A percentile compares a stretch with the other conserved stretches of the same genome.
Conservation (phyloP, 257 asterid species). For the Ilex asprella region DNA sequence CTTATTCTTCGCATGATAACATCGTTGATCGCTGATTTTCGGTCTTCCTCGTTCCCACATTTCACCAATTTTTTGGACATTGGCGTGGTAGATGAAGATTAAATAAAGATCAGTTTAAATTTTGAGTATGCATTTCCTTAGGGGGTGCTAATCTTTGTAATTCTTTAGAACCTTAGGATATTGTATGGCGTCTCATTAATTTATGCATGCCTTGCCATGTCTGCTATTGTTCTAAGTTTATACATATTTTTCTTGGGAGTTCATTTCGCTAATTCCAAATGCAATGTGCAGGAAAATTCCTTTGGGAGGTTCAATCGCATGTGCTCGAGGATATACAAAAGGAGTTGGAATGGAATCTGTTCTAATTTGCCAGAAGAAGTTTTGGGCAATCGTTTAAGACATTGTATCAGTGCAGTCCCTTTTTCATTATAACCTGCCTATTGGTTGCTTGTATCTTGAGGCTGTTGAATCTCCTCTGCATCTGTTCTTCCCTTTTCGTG, state of each 20-base stretch:
- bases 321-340: constrained; percentile 53
- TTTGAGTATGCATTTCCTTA: no score
- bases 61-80: no score
- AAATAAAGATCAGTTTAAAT: no score
- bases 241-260: no score
- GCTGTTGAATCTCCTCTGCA: constrained; percentile 4
- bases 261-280: neutral
- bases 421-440: neutral
- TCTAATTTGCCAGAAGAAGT: constrained; percentile 69
- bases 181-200: neutral
- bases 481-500: neutral
- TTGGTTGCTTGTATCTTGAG: constrained; percentile 3
- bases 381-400: constrained; percentile 66
- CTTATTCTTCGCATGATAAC: no score
- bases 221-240: neutral
- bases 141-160: no score
- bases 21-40: no score
- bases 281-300: constrained; percentile 66
- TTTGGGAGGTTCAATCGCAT: constrained; percentile 71
- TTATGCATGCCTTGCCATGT: neutral
- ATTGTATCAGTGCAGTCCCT: neutral
- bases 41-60: no score
- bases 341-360: constrained; percentile 55
- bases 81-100: no score
- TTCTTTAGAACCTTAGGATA: no score